Base-by-base conservation (phyloP, 2,329 filamentous ascomycete genomes). In the Aspergillus calidoustus region DNA sequence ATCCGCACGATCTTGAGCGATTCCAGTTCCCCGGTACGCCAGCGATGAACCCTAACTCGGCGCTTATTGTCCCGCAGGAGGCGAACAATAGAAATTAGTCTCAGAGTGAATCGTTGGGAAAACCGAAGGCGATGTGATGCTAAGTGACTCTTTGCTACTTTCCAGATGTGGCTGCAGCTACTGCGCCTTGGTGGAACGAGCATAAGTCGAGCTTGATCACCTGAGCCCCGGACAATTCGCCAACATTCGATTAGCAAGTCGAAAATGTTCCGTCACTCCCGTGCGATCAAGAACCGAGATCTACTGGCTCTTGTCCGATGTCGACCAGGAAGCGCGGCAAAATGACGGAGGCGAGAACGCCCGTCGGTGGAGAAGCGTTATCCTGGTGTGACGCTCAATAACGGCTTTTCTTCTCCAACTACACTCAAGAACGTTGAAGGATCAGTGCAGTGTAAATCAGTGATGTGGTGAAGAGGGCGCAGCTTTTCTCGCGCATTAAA, bases 111-210 rank as follows among this genome's bases (percentile, higher is more conserved):
- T 47, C 31, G 46, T 17, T 44, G 30, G 19, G 47, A n/a, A 22
- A 43, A 41, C 34, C 34, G 11, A 41, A 15, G 34, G 15, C 34
- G 34, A 41, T 5, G 34, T 11, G 34, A 41, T 41, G 34, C 11
- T 31, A 57, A 30, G n/a, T 53, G 19, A 53, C 41, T 34, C 53
- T 11, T 61, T 51, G 41, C 22, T 61, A 59, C 44, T 55, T 69
- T 63, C 64, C 65, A 67, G 69, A 70, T 73, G 71, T 73, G 71
- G 71, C 69, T 68, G 72, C 67, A 71, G 69, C 66, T 57, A 49
- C 61, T 57, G 58, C 54, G 47, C 52, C 52, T 58, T 66, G 59
- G 51, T 66, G 63, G 61, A 59, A 67, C 61, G 60, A 62, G 57
- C 58, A 62, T 64, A 57, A 59, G 59, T 60, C 60, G 56, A 59